Conservation (phyloP, 169 alveolate genomes). For the Toxoplasma gondii region DNA sequence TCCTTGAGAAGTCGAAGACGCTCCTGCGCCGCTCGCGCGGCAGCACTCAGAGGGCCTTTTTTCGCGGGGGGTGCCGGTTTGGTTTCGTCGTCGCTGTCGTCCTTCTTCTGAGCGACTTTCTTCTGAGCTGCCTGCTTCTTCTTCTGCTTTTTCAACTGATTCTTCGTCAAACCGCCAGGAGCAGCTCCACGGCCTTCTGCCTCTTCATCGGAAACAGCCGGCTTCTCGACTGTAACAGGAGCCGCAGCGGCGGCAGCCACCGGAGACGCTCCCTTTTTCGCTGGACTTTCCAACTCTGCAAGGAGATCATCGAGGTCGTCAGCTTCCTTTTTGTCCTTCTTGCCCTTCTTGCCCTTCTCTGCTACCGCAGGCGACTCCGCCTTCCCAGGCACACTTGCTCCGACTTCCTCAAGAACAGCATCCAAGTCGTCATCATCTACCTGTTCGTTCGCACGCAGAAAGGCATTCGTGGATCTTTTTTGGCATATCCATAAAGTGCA, state of each 20-base stretch:
- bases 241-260: neutral
- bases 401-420: conserved; percentile 24
- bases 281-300: neutral
- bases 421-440: conserved; percentile 19
- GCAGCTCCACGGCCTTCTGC: neutral
- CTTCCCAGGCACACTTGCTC: neutral
- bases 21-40: conserved; percentile 69
- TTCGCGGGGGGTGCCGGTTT: conserved; percentile 18
- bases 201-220: neutral
- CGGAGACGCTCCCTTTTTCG: neutral
- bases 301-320: neutral
- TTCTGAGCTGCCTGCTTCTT: conserved; percentile 33
- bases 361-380: neutral
- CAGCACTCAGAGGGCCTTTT: conserved; percentile 60
- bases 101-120: conserved; percentile 15
- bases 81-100: neutral
- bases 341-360: neutral
- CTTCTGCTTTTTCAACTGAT: conserved; percentile 33
- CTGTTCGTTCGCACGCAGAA: neutral
- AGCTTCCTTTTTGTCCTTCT: conserved; percentile 17
- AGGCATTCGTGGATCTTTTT: neutral
- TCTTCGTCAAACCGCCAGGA: neutral
- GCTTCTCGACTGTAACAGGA: neutral
- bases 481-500: no score
- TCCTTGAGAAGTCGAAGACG: conserved; percentile 62